These are phyloP conservation scores for Hyaloscypha bicolor DNA, from an alignment of 495 filamentous ascomycete genomes.

Conservation along the genomic window DNA sequence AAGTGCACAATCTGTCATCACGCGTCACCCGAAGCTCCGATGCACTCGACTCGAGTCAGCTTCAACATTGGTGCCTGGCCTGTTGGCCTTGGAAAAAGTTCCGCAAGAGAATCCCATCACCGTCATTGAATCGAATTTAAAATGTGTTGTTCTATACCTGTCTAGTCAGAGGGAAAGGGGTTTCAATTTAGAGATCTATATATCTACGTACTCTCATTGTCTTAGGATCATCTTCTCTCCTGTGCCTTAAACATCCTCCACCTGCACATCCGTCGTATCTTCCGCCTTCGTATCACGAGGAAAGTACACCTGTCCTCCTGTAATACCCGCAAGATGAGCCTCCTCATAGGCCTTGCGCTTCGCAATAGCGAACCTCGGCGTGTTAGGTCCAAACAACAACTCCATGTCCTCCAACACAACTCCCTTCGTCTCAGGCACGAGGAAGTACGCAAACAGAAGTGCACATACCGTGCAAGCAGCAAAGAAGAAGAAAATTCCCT, in stretches of 20 bases:
- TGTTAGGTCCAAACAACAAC: neutral
- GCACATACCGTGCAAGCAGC: slow-evolving; percentile 53
- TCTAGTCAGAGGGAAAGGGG: too few species aligned
- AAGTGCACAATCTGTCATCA: too few species aligned
- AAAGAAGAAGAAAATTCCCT: slow-evolving; percentile 48
- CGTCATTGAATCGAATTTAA: too few species aligned
- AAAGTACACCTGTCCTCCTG: neutral
- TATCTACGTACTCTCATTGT: too few species aligned
- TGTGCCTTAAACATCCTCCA: neutral
- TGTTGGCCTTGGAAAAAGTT: too few species aligned
- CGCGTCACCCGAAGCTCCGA: too few species aligned
- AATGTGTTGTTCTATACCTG: too few species aligned
- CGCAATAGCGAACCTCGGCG: neutral
- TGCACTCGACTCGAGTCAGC: too few species aligned
- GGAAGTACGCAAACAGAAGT: slow-evolving; percentile 45
- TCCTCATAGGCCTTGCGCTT: neutral
- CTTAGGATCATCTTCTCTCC: too few species aligned
- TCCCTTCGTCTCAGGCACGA: slow-evolving; percentile 60
- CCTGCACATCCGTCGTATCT: neutral
- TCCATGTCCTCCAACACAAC: slow-evolving; percentile 66
- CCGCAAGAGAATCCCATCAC: too few species aligned
- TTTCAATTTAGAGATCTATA: too few species aligned
- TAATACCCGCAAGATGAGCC: neutral
- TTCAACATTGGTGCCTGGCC: too few species aligned
- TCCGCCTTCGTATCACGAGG: neutral